Evolutionary conservation across 768 basidiomycete genomes (phyloP).

Genomic region (Lactifluus pinguis): DNA sequence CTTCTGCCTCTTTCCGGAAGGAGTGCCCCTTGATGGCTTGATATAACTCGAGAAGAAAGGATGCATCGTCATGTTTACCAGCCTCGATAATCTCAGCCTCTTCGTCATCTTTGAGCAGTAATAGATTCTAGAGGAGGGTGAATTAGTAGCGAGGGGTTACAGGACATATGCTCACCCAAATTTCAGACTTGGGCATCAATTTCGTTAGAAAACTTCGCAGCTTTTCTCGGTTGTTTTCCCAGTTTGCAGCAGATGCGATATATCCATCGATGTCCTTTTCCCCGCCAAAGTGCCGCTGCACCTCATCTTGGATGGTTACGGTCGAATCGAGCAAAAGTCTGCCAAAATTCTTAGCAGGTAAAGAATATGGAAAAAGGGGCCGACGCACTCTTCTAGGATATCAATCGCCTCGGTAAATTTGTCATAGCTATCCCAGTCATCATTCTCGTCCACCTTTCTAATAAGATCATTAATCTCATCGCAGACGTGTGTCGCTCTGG

Average conservation of each 20-base stretch:
- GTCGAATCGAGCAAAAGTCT: constrained; percentile 7
- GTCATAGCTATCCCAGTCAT: constrained; percentile 17
- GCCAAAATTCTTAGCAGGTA: neutral
- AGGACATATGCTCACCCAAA: neutral
- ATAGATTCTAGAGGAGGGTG: neutral
- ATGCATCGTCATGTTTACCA: constrained; percentile 13
- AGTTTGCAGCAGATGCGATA: constrained; percentile 3
- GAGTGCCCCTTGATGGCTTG: constrained; percentile 10
- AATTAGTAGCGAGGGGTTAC: neutral
- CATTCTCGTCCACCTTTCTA: constrained; percentile 9
- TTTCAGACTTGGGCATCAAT: neutral
- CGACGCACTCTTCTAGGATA: constrained; percentile 9
- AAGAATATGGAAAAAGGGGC: neutral
- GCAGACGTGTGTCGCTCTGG: constrained; percentile 7
- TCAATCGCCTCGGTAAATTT: constrained; percentile 13
- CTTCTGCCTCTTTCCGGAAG: constrained; percentile 7
- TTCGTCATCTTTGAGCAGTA: neutral
- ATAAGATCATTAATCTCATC: constrained; percentile 12
- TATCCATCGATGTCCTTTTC: constrained; percentile 9
- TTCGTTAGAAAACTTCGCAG: neutral
- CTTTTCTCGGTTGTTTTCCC: constrained; percentile 3
- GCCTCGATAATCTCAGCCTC: constrained; percentile 5
- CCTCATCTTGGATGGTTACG: constrained; percentile 6
- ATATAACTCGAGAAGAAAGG: constrained; percentile 11
- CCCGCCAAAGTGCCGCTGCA: neutral